Evolutionary conservation across 192 early-diverging fungal species (phyloP).

Genomic region (Glomus cerebriforme): DNA sequence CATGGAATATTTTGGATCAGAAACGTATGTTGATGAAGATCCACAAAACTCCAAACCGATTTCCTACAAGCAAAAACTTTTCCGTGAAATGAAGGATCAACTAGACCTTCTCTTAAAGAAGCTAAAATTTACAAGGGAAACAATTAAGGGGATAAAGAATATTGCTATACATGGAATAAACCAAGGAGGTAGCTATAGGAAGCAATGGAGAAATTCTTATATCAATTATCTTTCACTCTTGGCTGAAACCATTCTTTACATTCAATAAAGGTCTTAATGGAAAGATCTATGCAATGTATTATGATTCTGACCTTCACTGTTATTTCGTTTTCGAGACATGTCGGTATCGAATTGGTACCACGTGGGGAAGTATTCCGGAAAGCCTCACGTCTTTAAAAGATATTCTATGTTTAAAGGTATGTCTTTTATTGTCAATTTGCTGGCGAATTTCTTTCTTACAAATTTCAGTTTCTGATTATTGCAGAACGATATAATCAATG

Average conservation of each 20-base stretch:
- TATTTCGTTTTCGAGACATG: conserved; percentile 3
- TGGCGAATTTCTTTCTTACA: too few relatives aligned
- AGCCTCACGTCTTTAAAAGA: conserved; percentile 2
- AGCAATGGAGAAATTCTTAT: too few relatives aligned
- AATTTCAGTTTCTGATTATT: background rate
- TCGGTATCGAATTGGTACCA: conserved; percentile 7
- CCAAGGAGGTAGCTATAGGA: background rate
- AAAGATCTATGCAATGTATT: conserved; percentile 13
- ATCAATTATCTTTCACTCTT: too few relatives aligned
- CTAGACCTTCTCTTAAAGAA: conserved; percentile 9
- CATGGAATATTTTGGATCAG: conserved; percentile 15
- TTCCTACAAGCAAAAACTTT: conserved; percentile 17
- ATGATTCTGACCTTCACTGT: background rate
- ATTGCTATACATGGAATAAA: conserved; percentile 8
- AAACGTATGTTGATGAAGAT: conserved; percentile 17
- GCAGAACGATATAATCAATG: too few relatives aligned
- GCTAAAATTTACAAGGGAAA: conserved; percentile 6
- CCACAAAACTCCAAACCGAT: background rate
- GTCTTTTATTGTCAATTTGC: conserved; percentile 13
- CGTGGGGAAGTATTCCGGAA: conserved; percentile 7
- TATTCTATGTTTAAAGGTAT: too few relatives aligned
- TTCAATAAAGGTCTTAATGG: conserved; percentile 7
- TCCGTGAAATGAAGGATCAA: conserved; percentile 15
- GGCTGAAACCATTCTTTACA: background rate
- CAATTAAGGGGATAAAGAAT: background rate